These are phyloP conservation scores for Blastobotrys persicus DNA, from an alignment of 1,139 yeast species.

Conservation along the genomic window DNA sequence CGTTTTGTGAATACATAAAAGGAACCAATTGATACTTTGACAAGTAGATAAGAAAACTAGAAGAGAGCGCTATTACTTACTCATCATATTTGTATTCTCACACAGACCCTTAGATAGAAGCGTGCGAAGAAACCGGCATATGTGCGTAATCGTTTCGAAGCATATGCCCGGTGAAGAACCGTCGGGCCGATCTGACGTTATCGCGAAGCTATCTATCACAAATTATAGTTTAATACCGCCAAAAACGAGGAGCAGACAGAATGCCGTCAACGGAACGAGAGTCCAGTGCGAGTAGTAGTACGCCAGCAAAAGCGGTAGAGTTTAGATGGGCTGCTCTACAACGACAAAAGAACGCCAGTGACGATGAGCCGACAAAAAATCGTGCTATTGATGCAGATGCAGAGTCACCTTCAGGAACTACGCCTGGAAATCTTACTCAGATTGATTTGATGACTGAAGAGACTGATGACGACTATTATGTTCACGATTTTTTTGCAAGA, in stretches of 20 bases:
- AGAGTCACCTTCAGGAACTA: not conserved
- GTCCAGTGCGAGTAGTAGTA: not conserved
- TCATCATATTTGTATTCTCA: too few species aligned
- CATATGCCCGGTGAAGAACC: too few species aligned
- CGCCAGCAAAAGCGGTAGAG: not conserved
- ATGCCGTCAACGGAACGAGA: conserved; percentile 8
- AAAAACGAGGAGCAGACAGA: not conserved
- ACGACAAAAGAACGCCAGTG: not conserved
- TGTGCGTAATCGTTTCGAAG: too few species aligned
- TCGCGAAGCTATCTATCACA: too few species aligned
- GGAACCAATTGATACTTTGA: too few species aligned
- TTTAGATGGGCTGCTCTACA: not conserved
- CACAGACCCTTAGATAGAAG: too few species aligned
- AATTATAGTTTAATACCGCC: too few species aligned
- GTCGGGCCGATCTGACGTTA: too few species aligned
- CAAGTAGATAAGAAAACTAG: too few species aligned
- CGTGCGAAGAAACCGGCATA: too few species aligned
- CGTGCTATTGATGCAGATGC: not conserved
- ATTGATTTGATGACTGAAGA: conserved; percentile 1
- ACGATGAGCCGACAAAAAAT: not conserved
- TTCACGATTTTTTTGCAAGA: conserved; percentile 2
- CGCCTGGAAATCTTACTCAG: not conserved
- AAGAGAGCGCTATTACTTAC: too few species aligned
- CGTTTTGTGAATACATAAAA: too few species aligned
- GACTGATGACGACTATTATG: not conserved